Evolutionary conservation across 2,329 filamentous ascomycete genomes (phyloP), one percentile per base, ranked within the genome.

Genomic region (Aspergillus unguis): DNA sequence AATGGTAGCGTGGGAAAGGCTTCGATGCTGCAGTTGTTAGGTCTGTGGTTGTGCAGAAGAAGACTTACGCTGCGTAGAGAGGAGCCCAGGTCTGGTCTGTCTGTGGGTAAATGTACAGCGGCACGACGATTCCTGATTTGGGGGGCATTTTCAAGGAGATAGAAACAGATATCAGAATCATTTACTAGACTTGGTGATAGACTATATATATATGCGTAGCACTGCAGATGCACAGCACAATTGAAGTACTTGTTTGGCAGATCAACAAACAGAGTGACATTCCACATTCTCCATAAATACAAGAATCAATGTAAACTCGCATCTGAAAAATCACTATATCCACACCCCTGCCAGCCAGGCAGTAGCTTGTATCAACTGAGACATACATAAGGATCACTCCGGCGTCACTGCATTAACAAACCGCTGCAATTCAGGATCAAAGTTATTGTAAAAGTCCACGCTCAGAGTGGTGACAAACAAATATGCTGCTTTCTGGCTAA

Each of bases 61-160:
- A 8, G 8, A 44, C 40, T 44, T 48, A 59, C 57, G 57, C 55
- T 23, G 54, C 33, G 45, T 56, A 59, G 1, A 59, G 57, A 56
- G 55, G 57, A 48, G 49, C 53, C 57, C 57, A 59, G 6, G 48
- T 54, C n/a, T 52, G 53, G 2, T 50, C 27, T 0, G 55, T 48
- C 38, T 58, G 27, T 28, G 57, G 57, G 44, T 59, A 59, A 32
- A 59, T 58, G 33, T 59, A 59, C 45, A 58, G 47, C 8, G 57
- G 57, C 8, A 59, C 55, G 6, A 59, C 52, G 3, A 58, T 51
- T 3, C 50, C 50, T 1, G 57, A 53, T 43, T 48, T 49, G 32
- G 52, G 54, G 17, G 46, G 51, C 48, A 50, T 50, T 5, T 33
- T 32, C 5, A 1, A 26, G 9, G 17, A 29, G 45, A 8, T 27